Evolutionary conservation across 139 green algal species (phyloP), one percentile per base, ranked within the genome.

Genomic region (Volvox africanus): DNA sequence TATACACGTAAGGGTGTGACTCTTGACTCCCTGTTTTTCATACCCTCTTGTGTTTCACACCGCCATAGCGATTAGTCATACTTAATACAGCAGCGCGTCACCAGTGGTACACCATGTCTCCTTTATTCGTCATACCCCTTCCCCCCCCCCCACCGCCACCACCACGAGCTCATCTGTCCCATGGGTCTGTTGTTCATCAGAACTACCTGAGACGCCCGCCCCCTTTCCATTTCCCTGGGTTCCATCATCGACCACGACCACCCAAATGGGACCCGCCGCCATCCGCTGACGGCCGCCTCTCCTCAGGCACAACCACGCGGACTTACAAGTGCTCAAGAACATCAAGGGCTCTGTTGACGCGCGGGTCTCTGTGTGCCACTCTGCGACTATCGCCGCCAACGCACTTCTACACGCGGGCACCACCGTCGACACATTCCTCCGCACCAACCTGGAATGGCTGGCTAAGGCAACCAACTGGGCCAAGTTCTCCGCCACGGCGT

Each of bases 401-500:
- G 97, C 98, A n/a, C 92, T 98, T 50, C 99, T 99, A 96, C 97
- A 99, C 89, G 85, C 85, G 17, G 98, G 98, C 67, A 99, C 98
- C 33, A 99, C 96, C 0, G 95, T 99, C 30, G 98, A 99, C 92
- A 97, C 97, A 2, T 99, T 99, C 93, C 93, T 99, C 91, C 94
- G 98, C 2, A 97, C 99, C 37, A 99, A 99, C 94, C 92, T 99
- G 83, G 98, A 99, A 69, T 99, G 98, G 98, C 95, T 99, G 86
- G 95, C 92, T 28, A 95, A 96, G 65, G 97, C 98, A 21, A 99
- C 98, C 88, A 99, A 99, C 96, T 99, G 98, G 98, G 97, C 98
- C 87, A 99, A 99, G 93, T 99, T 99, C 94, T 96, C 90, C 62
- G 98, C 98, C n/a, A 99, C 98, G 16, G 98, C 98, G 50, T 97